Evolutionary conservation across 2,329 filamentous ascomycete species (phyloP), one percentile per base, ranked within the genome.

Genomic region (Phaeoacremonium minimum): DNA sequence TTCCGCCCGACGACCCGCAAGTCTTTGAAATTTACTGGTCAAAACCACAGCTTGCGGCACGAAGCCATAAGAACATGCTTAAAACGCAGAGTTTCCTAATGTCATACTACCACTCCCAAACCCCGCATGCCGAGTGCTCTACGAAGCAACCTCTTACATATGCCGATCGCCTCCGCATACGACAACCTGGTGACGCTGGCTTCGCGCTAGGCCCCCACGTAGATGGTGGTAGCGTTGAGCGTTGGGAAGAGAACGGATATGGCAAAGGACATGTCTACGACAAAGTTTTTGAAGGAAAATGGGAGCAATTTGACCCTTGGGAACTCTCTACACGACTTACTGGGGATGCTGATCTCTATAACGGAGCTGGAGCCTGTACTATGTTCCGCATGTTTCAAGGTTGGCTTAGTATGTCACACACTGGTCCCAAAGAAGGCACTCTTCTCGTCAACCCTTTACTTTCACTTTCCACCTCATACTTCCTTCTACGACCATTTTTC

Each of bases 311-410:
- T 51, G 83, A 90, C 48, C 77, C 85, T 0, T 90, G 82, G 75
- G 85, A 90, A 55, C 76, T 75, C 6, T 76, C 73, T 45, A 73
- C 76, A 41, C 74, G 86, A 9, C 63, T 88, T 1, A 63, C 66
- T 2, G 81, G 80, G 7, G 69, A 73, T 3, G 77, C 77, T 46
- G 84, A 90, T 53, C 56, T 89, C 15, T 87, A 90, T 55, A 74
- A 85, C 38, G 82, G 83, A 7, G 76, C 83, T 1, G 84, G 85
- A 3, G 78, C 80, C 7, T 89, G 85, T 57, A 80, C 69, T 33
- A 83, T 86, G 60, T 84, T 89, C 55, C 74, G 86, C 33, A 85
- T 88, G 72, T 85, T 84, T 52, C 85, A 91, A 55, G 87, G 85
- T 35, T 87, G 85, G 83, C 58, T 91, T 12, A 69, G 71, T 18